Evolutionary conservation across 2,329 filamentous ascomycete genomes (phyloP).

Genomic region (Ceratocystis alfenasii): DNA sequence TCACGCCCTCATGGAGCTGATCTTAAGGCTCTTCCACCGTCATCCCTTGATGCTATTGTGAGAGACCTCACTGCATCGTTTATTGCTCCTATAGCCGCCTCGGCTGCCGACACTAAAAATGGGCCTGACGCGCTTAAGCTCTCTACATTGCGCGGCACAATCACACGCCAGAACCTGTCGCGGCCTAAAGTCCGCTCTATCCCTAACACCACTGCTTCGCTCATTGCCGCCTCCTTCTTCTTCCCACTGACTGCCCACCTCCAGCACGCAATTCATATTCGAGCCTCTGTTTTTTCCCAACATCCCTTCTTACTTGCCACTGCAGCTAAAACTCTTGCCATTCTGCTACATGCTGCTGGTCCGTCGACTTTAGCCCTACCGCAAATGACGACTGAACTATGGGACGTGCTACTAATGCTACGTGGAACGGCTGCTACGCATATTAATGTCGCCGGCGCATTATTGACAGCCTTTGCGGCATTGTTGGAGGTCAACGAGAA

Average conservation of each 20-base stretch:
- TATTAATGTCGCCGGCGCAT: conserved; percentile 54
- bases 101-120: conserved; percentile 65
- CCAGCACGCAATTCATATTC: conserved; percentile 44
- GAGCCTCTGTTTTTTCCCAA: conserved; percentile 49
- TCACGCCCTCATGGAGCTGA: conserved; percentile 28
- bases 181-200: conserved; percentile 43
- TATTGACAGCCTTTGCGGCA: conserved; percentile 68
- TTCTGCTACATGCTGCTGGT: conserved; percentile 73
- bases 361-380: conserved; percentile 64
- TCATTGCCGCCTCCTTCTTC: conserved; percentile 71
- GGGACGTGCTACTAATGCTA: conserved; percentile 65
- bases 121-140: conserved; percentile 81
- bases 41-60: conserved; percentile 57
- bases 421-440: conserved; percentile 50
- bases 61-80: conserved; percentile 57
- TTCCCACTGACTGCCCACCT: conserved; percentile 74
- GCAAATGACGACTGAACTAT: conserved; percentile 72
- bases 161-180: conserved; percentile 36
- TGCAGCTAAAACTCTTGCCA: conserved; percentile 73
- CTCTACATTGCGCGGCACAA: conserved; percentile 57
- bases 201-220: conserved; percentile 64
- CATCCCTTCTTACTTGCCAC: conserved; percentile 64
- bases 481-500: conserved; percentile 70
- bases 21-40: conserved; percentile 42
- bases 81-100: conserved; percentile 68